Base-by-base conservation (phyloP, 805 yeast genomes). In the Saturnispora galanensis region DNA sequence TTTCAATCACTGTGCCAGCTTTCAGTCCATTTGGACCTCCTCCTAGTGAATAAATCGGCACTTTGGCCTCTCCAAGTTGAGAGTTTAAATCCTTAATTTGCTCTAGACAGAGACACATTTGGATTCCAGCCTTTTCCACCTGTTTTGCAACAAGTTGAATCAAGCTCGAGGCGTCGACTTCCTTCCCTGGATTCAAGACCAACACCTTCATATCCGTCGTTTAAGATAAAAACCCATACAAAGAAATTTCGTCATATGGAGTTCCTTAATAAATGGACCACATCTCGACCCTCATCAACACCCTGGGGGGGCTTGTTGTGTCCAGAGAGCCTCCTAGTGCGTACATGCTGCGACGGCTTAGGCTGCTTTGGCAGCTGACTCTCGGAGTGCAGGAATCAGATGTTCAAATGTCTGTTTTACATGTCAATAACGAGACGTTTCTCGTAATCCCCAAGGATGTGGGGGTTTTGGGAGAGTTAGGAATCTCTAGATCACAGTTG, bases 171-270 rank as follows among this genome's bases (percentile, higher is more conserved):
- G 35, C 10, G 2, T 18, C 9, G 5, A 31, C 41, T 9, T 18
- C 31, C 11, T 42, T 13, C 10, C 35, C 21, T 5, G 46, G 46
- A 33, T 43, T 43, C 16, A 43, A 29, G 3, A 43, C 38, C 21
- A 43, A 26, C 11, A 43, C 38, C 33, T 38, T 37, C 42, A 43
- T 37, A 10, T 26, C 12, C n/a, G 10, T 8, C 6, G 12, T 15
- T n/a, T 29, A 40, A 30, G 31, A 31, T 26, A 38, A 37, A 28
- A 37, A 16, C 17, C 11, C 17, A 34, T 34, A 21, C 21, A 3
- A 21, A 21, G 4, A 21, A 21, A 21, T 21, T 21, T 21, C 26
- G 26, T 21, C 6, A 2, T 21, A 21, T 5, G 12, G 26, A 12
- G 31, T 8, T 10, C 12, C n/a, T 30, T 31, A 35, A n/a, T 13